These are phyloP conservation scores for Globisporangium camurandrum DNA, from an alignment of 352 stramenopile species.

Conservation along the genomic window DNA sequence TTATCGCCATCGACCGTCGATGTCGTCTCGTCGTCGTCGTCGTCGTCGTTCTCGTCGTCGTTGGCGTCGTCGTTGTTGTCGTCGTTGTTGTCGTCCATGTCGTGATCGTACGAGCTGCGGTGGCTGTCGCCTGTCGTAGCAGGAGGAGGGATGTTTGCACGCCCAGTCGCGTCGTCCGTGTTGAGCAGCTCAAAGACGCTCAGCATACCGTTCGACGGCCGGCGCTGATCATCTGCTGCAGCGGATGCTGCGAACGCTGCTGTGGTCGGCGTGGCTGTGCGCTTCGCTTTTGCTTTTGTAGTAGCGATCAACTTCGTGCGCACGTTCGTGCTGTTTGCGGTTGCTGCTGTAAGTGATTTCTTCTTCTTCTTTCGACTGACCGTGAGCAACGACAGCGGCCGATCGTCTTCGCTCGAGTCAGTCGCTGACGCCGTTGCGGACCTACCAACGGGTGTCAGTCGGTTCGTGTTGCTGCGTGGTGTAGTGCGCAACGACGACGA, in stretches of 20 bases:
- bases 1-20: conserved; percentile 28
- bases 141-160: too few species aligned
- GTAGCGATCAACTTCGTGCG: too few species aligned
- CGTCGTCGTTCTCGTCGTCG: too few species aligned
- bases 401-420: conserved; percentile 10
- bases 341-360: not conserved
- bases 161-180: conserved; percentile 31
- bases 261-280: conserved; percentile 1
- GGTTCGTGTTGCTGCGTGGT: not conserved
- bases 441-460: not conserved
- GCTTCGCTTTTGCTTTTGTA: not conserved
- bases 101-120: conserved; percentile 1
- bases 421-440: not conserved
- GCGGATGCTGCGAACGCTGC: not conserved
- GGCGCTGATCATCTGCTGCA: conserved; percentile 7
- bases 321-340: not conserved
- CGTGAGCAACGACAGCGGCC: conserved; percentile 6
- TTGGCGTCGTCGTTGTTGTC: conserved; percentile 12
- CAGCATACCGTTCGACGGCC: conserved; percentile 49
- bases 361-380: not conserved
- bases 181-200: conserved; percentile 75
- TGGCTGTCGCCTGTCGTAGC: not conserved
- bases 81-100: conserved; percentile 20
- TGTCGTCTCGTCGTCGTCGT: conserved; percentile 18
- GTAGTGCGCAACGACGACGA: not conserved